These are phyloP conservation scores for Trichoderma virens DNA, from an alignment of 495 filamentous ascomycete species.

Conservation along the genomic window DNA sequence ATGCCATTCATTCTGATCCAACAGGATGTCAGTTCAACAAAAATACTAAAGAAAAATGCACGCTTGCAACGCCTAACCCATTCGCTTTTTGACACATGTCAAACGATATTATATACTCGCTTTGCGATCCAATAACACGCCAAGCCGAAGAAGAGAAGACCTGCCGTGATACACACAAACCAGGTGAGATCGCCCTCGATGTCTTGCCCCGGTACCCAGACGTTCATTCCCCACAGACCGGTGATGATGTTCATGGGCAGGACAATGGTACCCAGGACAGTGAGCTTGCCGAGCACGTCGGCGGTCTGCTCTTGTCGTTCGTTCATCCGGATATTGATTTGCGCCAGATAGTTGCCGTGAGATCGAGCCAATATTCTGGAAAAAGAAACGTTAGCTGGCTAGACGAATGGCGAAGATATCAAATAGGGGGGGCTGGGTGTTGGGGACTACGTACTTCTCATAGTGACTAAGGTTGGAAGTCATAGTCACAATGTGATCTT, in stretches of 20 bases:
- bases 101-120: conserved; percentile 53
- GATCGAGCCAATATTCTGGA: conserved; percentile 79
- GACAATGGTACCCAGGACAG: conserved; percentile 92
- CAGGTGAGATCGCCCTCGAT: conserved; percentile 44
- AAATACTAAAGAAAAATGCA: too few relatives aligned
- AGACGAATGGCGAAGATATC: not conserved
- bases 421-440: not conserved
- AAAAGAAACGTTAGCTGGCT: conserved; percentile 16
- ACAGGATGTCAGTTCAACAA: not conserved
- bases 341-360: conserved; percentile 91
- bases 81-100: not conserved
- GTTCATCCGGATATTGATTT: conserved; percentile 92
- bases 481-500: conserved; percentile 99
- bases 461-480: conserved; percentile 90
- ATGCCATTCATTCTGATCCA: not conserved
- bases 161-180: conserved; percentile 63
- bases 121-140: conserved; percentile 77
- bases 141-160: conserved; percentile 68
- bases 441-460: conserved; percentile 74
- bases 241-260: conserved; percentile 98
- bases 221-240: conserved; percentile 98
- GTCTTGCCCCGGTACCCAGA: conserved; percentile 85
- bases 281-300: conserved; percentile 88
- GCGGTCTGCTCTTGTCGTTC: conserved; percentile 94
- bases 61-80: too few relatives aligned